Evolutionary conservation across 306 rosid genomes (phyloP).

Genomic region (Pyrus betulifolia): DNA sequence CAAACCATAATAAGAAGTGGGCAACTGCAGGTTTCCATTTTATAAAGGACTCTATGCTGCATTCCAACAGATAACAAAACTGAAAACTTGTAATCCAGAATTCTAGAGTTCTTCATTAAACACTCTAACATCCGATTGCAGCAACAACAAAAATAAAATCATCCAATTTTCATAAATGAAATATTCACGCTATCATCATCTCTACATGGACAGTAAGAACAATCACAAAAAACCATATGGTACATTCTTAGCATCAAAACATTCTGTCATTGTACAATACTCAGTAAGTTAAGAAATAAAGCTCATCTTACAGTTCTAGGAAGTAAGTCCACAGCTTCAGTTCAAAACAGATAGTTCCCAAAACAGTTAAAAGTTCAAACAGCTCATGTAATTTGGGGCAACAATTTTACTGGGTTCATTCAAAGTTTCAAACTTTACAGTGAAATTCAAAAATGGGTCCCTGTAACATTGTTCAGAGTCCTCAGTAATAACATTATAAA

Average conservation of each 20-base stretch:
- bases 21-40: background rate
- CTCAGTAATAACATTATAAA: constrained; percentile 6
- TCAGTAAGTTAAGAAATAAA: constrained; percentile 16
- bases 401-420: constrained; percentile 19
- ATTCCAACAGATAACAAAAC: background rate
- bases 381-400: constrained; percentile 20
- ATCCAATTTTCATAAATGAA: background rate
- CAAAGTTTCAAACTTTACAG: constrained; percentile 16
- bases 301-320: constrained; percentile 21
- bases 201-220: constrained; percentile 1
- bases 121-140: background rate
- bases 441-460: constrained; percentile 22
- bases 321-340: constrained; percentile 13
- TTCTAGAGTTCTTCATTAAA: background rate
- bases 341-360: constrained; percentile 12
- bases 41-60: background rate
- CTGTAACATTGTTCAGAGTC: constrained; percentile 45
- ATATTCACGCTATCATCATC: background rate
- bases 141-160: background rate
- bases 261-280: background rate
- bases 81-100: background rate
- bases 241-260: constrained; percentile 5
- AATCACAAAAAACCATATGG: constrained; percentile 3
- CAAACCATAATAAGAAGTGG: background rate
- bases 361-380: constrained; percentile 28